Base-by-base conservation (phyloP, 192 early-diverging fungal genomes). In the Coemansia sp. region DNA sequence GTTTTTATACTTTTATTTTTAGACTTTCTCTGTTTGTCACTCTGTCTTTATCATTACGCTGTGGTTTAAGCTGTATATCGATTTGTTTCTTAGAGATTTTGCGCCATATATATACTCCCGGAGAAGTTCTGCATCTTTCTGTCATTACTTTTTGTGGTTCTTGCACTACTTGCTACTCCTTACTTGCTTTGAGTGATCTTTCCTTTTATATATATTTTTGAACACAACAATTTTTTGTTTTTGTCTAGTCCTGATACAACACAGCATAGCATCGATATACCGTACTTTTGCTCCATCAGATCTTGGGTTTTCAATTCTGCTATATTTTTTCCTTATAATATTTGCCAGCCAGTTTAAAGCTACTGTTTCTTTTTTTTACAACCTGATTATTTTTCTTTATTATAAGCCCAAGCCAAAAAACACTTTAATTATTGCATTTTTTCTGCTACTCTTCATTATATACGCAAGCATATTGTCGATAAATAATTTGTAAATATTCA, bases 1-100 rank as follows among this genome's bases (percentile, higher is more conserved):
- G 16, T 14, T 59, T 59, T 59, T 59, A 59, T 31, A 38, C 57
- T 59, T 25, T 32, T 59, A 0, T 38, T 38, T 38, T 38, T 38
- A 38, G 36, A 12, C 36, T 38, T 38, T 38, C 0, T 38, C 22
- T 25, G 1, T 31, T 18, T 20, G 34, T 6, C 16, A 28, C 11
- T 55, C 22, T 55, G 14, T 55, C 28, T 20, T 14, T 25, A 25
- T 25, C 22, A 25, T 25, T 25, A 25, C 22, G 22, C 22, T 25
- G 22, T 25, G 22, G 22, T 25, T 25, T 25, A 25, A 25, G 22
- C 22, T 1, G 22, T 25, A 25, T 25, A 25, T 25, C 22, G 22
- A 25, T 25, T 25, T 25, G 22, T 25, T 25, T 25, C 22, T 25
- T 25, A 25, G 0, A 25, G 22, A 0, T 25, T 25, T 25, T 25